Evolutionary conservation across 2,329 filamentous ascomycete species (phyloP).

Genomic region (Chalara sp.): DNA sequence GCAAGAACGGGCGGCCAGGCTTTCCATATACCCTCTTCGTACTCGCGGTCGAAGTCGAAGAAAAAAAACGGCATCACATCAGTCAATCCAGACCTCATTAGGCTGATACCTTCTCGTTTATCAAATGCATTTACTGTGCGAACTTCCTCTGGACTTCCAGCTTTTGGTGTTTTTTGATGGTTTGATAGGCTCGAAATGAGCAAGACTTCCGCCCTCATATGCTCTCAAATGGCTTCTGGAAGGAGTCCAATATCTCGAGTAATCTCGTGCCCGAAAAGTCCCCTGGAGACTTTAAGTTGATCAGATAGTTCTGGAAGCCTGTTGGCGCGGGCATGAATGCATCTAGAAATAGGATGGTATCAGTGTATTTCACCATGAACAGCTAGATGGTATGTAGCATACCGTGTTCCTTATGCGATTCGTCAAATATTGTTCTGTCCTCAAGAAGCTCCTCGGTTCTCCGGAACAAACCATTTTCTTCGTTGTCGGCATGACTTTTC

Average conservation of each 20-base stretch:
- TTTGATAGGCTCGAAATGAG: constrained; percentile 3
- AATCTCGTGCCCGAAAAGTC: constrained; percentile 40
- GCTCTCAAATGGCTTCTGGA: constrained; percentile 44
- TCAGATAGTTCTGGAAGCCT: constrained; percentile 46
- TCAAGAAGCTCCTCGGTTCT: constrained; percentile 42
- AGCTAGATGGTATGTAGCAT: constrained; percentile 11
- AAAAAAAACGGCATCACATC: constrained; percentile 61
- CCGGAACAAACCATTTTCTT: constrained; percentile 49
- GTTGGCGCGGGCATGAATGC: constrained; percentile 45
- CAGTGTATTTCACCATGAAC: not conserved
- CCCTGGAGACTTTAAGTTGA: constrained; percentile 32
- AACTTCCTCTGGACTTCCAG: constrained; percentile 3
- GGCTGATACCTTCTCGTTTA: constrained; percentile 50
- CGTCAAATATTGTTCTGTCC: constrained; percentile 43
- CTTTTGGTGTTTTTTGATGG: not conserved
- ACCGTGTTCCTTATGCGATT: constrained; percentile 51
- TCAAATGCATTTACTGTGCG: constrained; percentile 1
- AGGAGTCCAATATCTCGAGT: constrained; percentile 41
- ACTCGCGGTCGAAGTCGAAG: constrained; percentile 52
- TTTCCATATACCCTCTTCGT: constrained; percentile 52
- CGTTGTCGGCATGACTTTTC: constrained; percentile 53
- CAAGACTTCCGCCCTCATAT: constrained; percentile 40
- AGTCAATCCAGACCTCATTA: constrained; percentile 51
- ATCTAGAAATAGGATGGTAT: constrained; percentile 19
- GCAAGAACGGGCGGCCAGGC: constrained; percentile 60